Evolutionary conservation across 225 moss, liverwort and hornwort species (phyloP), one percentile per base, ranked within the genome.

Genomic region (Pseudoscleropodium purum): DNA sequence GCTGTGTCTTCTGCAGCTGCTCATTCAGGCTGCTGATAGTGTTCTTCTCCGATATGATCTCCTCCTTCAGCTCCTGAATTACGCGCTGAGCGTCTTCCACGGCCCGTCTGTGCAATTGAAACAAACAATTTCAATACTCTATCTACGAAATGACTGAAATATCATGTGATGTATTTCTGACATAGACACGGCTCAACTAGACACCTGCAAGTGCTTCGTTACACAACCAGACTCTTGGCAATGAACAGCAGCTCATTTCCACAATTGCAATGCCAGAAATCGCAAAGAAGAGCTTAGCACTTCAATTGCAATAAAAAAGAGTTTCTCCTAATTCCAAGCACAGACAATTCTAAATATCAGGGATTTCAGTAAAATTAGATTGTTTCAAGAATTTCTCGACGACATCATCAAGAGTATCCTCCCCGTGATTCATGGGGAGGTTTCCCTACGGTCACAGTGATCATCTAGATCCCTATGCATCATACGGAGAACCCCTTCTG

Each of bases 1-100:
- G 96, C 84, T 99, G 97, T 34, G 96, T 99, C 93, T 95, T 97
- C 81, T 92, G 96, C 75, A 99, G 88, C 80, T 97, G 98, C 81
- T 94, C 79, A 88, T 92, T 96, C 49, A 99, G 87, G 87, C 95
- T 95, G 84, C 89, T 89, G 85, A 95, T 97, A 54, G 96, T 93
- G 19, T 90, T 95, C 78, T 97, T 99, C 86, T 99, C 94, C 83
- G 89, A 95, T 84, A 82, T 90, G 12, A 95, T 91, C 89, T 97
- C 98, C 81, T 99, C 97, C 85, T 94, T 91, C 87, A 99, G 93
- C 90, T 99, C 97, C 83, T 91, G 91, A 89, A 96, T 95, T 64
- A 92, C 84, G 78, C 95, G 94, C 87, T 96, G 94, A 69, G 98
- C 96, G 83, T 98, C 96, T 89, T 96, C 98, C 84, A 95, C 93